Evolutionary conservation across 1,284 basidiomycete species (phyloP).

Genomic region (Rhodotorula sp.): DNA sequence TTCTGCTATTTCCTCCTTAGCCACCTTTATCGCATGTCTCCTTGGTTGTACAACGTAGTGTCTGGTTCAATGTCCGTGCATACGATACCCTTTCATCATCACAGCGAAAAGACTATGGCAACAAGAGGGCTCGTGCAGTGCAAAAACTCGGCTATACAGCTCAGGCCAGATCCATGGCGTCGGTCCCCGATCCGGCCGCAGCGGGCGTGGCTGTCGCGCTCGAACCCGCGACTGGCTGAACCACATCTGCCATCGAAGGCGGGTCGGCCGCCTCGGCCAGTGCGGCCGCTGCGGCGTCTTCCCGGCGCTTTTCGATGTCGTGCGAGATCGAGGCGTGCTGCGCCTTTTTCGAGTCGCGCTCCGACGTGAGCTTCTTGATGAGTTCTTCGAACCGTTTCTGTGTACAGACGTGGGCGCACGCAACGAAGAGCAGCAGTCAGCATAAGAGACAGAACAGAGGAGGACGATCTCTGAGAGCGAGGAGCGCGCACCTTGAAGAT

Average conservation of each 20-base stretch:
- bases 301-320: conserved; percentile 36
- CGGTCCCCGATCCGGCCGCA: not conserved
- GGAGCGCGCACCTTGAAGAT: conserved; percentile 67
- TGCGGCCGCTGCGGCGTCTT: conserved; percentile 17
- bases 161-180: conserved; percentile 9
- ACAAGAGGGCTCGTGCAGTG: not conserved
- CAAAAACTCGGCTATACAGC: too few species aligned
- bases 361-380: conserved; percentile 77
- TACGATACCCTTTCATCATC: not conserved
- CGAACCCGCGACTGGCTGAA: conserved; percentile 8
- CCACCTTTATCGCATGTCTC: not conserved
- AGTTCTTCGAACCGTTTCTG: conserved; percentile 90
- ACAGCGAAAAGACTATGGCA: not conserved
- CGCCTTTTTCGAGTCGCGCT: conserved; percentile 79
- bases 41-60: not conserved
- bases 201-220: conserved; percentile 4
- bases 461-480: not conserved
- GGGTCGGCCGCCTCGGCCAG: conserved; percentile 17
- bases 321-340: conserved; percentile 52
- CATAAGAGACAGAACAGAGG: too few species aligned
- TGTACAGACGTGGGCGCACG: too few species aligned
- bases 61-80: not conserved
- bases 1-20: not conserved
- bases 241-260: conserved; percentile 8
- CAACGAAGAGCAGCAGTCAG: not conserved